Evolutionary conservation across 2,329 filamentous ascomycete species (phyloP).

Genomic region (Sporothrix curviconia): DNA sequence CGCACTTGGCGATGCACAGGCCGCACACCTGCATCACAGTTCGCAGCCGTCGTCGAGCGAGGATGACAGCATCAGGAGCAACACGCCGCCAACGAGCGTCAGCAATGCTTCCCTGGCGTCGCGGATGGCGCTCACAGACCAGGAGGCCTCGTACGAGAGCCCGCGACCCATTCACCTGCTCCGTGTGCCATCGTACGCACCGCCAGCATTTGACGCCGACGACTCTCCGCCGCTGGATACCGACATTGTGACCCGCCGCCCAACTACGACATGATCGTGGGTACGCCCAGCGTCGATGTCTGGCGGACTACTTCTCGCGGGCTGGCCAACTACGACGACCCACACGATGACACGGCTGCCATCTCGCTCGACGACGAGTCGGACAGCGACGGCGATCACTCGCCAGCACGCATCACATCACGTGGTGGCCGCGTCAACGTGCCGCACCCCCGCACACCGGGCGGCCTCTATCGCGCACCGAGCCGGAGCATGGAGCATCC

Average conservation of each 20-base stretch:
- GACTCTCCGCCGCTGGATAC: constrained; percentile 54
- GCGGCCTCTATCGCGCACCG: constrained; percentile 41
- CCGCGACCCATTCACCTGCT: constrained; percentile 77
- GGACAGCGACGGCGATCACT: constrained; percentile 30
- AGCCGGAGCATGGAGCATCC: constrained; percentile 52
- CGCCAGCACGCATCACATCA: constrained; percentile 40
- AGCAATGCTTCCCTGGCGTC: not conserved
- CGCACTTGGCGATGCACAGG: constrained; percentile 41
- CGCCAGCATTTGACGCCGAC: constrained; percentile 79
- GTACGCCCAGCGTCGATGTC: constrained; percentile 56
- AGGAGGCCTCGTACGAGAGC: constrained; percentile 24
- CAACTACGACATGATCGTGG: constrained; percentile 73
- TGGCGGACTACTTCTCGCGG: constrained; percentile 86
- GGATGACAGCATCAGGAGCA: not conserved
- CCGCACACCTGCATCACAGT: constrained; percentile 42
- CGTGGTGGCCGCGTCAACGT: constrained; percentile 52
- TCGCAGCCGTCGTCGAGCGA: constrained; percentile 4
- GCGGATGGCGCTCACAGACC: constrained; percentile 18
- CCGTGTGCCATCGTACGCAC: constrained; percentile 78
- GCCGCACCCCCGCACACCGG: constrained; percentile 49
- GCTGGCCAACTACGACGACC: constrained; percentile 62
- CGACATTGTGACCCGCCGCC: constrained; percentile 56
- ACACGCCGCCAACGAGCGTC: constrained; percentile 13
- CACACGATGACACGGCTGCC: constrained; percentile 14
- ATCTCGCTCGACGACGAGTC: constrained; percentile 32